These are phyloP conservation scores for Serendipita sp. DNA, from an alignment of 768 basidiomycete species.

Conservation along the genomic window DNA sequence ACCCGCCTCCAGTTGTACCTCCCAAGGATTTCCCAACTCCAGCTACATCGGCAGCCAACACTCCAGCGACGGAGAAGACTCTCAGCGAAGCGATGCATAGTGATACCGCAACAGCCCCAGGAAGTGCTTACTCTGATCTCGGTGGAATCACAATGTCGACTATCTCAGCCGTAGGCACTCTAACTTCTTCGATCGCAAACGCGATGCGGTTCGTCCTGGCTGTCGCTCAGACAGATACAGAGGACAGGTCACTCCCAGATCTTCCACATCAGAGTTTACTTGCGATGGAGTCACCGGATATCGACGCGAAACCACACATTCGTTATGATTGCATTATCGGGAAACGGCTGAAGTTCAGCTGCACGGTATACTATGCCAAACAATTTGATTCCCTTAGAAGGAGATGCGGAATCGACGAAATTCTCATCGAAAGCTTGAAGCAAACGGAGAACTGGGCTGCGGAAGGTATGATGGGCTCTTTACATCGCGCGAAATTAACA, in stretches of 20 bases:
- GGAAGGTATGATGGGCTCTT: constrained; percentile 16
- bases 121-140: constrained; percentile 2
- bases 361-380: constrained; percentile 68
- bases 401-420: constrained; percentile 46
- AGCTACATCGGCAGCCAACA: not conserved
- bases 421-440: constrained; percentile 27
- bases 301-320: constrained; percentile 66
- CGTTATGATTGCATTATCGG: constrained; percentile 71
- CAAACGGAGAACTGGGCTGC: constrained; percentile 53
- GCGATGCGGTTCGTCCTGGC: constrained; percentile 47
- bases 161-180: constrained; percentile 18
- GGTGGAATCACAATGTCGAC: not conserved
- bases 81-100: not conserved
- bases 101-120: constrained; percentile 12
- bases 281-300: constrained; percentile 21
- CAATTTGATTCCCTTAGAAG: constrained; percentile 57
- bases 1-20: not conserved
- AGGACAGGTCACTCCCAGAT: constrained; percentile 21
- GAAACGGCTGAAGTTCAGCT: constrained; percentile 58
- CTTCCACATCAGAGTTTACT: constrained; percentile 37
- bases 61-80: not conserved
- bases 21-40: constrained; percentile 9
- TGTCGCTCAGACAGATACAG: constrained; percentile 16
- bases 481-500: not conserved
- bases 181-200: constrained; percentile 37